Base-by-base conservation (phyloP, 2,329 filamentous ascomycete species). In the Aspergillus sp. region DNA sequence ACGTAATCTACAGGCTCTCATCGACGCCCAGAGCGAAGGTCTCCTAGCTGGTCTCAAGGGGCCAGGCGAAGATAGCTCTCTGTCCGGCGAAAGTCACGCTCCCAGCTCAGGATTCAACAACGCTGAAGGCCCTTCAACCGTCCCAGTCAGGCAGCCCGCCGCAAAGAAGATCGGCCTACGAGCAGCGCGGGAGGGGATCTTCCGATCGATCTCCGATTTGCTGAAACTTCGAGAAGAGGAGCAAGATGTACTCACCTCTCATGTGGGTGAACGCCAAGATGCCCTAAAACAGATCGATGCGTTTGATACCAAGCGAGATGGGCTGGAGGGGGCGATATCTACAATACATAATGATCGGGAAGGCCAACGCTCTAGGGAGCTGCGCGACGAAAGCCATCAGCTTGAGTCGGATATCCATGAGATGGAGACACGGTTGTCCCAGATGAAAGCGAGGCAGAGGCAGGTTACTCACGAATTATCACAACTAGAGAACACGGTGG, bases 1-100 rank as follows among this genome's bases (percentile, higher is more conserved):
- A 67, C 78, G 79, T 55, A 82, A 84, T 61, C 77, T 88, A 10
- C 85, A 88, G 69, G 77, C 78, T 58, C 74, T 87, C 11, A 81
- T 88, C 22, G 85, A 88, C 71, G 83, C 84, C 10, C 85, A 88
- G 70, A 82, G 84, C 32, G 84, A 86, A 65, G 84, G 82, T 18
- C 75, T 88, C 31, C 75, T 82, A 46, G 78, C 80, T 51, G 82
- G 81, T 3, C 70, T 84, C 3, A 72, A 74, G 12, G 73, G 72
- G 12, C 53, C 63, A 31, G 79, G 84, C 62, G 80, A 82, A 59
- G 79, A 84, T 61, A 80, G 82, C 58, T 68, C 46, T 20, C 52
- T 55, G 1, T 84, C 82, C 1, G 81, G 78, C 36, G 79, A 79
- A 46, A 85, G 80, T 63, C 69, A 68, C 54, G 76, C 71, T 9